Conservation (phyloP, 306 rosid species). For the Malus domestica region DNA sequence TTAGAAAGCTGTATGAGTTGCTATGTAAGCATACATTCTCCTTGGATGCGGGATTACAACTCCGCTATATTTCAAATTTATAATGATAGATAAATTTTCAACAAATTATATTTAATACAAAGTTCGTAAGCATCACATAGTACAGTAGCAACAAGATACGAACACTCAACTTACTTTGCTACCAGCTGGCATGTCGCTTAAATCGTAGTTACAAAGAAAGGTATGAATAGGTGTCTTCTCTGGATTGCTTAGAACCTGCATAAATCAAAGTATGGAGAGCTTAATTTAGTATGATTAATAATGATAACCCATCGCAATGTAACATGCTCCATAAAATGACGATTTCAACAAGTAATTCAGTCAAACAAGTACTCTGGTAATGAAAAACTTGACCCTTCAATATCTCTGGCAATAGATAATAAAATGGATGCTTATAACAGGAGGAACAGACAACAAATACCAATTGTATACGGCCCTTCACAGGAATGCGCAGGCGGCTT, state of each 20-base stretch:
- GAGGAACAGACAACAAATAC: constrained; percentile 21
- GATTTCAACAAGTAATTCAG: background rate
- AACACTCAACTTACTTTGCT: constrained; percentile 62
- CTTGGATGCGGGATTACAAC: background rate
- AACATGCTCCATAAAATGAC: background rate
- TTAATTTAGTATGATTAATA: constrained; percentile 4
- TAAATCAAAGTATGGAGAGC: constrained; percentile 6
- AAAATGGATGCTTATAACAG: background rate
- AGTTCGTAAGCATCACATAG: too few relatives aligned
- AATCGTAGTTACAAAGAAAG: constrained; percentile 93
- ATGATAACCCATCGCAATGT: background rate
- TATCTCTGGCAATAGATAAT: background rate
- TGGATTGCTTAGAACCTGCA: constrained; percentile 96
- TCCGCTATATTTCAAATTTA: background rate
- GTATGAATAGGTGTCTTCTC: constrained; percentile 99
- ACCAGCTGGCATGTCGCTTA: constrained; percentile 95
- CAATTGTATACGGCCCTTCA: constrained; percentile 96
- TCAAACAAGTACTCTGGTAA: background rate
- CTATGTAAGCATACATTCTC: background rate
- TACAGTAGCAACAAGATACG: background rate
- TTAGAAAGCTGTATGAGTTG: background rate
- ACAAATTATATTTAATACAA: background rate
- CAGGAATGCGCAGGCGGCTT: constrained; percentile 80
- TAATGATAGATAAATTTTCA: background rate
- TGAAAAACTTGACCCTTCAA: background rate